These are phyloP conservation scores for Mucor velutinosus DNA, from an alignment of 371 early-diverging fungal species.

Conservation along the genomic window DNA sequence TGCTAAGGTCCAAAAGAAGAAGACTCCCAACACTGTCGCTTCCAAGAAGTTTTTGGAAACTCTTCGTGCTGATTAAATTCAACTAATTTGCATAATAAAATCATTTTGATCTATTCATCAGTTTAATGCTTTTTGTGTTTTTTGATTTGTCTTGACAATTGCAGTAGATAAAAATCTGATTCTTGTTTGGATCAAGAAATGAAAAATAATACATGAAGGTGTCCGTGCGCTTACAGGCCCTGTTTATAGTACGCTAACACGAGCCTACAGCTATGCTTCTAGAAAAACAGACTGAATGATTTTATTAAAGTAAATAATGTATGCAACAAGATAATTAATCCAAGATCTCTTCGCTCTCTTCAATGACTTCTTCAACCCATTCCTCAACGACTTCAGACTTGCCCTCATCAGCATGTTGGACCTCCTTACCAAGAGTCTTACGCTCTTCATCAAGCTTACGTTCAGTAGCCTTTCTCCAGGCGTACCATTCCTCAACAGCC, in stretches of 20 bases:
- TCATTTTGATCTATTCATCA: not conserved
- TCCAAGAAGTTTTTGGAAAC: conserved; percentile 67
- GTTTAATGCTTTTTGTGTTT: no score
- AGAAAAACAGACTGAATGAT: not conserved
- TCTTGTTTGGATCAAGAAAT: no score
- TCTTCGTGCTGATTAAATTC: conserved; percentile 63
- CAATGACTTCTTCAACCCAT: conserved; percentile 80
- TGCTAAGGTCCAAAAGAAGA: conserved; percentile 59
- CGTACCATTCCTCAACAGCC: conserved; percentile 78
- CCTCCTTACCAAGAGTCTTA: conserved; percentile 60
- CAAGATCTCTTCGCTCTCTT: conserved; percentile 53
- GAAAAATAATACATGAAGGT: no score
- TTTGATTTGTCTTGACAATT: not conserved
- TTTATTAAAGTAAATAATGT: not conserved
- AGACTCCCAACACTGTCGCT: conserved; percentile 43
- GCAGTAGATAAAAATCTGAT: not conserved
- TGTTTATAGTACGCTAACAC: no score
- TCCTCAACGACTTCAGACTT: conserved; percentile 77
- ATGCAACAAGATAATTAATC: conserved; percentile 13
- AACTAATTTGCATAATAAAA: not conserved
- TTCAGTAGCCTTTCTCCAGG: conserved; percentile 74
- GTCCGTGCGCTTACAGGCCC: no score
- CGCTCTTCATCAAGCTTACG: conserved; percentile 62
- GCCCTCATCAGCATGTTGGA: conserved; percentile 54
- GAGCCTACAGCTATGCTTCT: not conserved